A percentile compares a stretch with the other conserved stretches of the same genome.
These are phyloP conservation scores for Sutorius eximius DNA, from an alignment of 1,284 basidiomycete genomes.

Conservation along the genomic window DNA sequence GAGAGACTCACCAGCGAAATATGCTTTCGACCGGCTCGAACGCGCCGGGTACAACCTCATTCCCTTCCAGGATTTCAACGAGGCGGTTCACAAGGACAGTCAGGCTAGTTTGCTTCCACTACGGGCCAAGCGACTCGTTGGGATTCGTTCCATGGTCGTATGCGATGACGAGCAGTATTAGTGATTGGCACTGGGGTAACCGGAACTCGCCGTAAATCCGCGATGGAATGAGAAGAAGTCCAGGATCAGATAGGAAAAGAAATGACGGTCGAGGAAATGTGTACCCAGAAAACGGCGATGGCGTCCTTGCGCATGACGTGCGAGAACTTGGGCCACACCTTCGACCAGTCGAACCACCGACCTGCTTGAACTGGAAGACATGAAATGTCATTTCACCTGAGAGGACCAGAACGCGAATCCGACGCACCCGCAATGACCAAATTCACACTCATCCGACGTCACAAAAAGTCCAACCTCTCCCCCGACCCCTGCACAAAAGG, in stretches of 20 bases:
- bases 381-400: not conserved
- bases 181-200: conserved; percentile 57
- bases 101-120: conserved; percentile 81
- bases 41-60: conserved; percentile 33
- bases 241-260: not conserved
- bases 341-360: conserved; percentile 84
- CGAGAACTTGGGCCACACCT: conserved; percentile 68
- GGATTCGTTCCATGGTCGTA: conserved; percentile 61
- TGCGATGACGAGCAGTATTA: conserved; percentile 58
- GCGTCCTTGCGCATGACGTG: conserved; percentile 68
- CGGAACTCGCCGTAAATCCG: conserved; percentile 82
- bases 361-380: conserved; percentile 71
- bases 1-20: conserved; percentile 53
- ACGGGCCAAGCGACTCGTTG: conserved; percentile 58
- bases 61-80: conserved; percentile 63
- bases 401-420: too few relatives aligned
- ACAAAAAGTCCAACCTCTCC: conserved; percentile 56
- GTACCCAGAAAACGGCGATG: conserved; percentile 79
- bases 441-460: conserved; percentile 64
- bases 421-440: conserved; percentile 66
- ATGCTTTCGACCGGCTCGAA: conserved; percentile 50
- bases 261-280: conserved; percentile 22
- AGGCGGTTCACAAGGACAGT: conserved; percentile 71
- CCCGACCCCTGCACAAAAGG: conserved; percentile 54
- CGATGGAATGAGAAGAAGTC: too few relatives aligned